phyloP scores from a whole-genome alignment of 2,329 filamentous ascomycete genomes.

The Ceratocystis smalleyi region DNA sequence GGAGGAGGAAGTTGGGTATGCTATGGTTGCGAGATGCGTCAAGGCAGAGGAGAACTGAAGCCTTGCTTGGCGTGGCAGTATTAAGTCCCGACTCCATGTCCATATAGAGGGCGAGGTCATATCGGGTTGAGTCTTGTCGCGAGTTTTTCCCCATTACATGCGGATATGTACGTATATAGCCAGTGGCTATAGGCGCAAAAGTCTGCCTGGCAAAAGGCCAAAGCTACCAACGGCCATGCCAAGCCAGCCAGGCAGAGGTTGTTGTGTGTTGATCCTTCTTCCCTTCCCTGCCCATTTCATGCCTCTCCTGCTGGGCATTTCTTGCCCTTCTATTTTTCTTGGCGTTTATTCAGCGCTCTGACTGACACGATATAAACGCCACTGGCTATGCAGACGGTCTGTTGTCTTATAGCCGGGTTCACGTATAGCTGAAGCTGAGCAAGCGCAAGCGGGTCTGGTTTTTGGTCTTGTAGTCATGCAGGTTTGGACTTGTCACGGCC shows the following conservation, averaged over 20 bases:
- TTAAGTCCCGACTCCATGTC: too few relatives aligned
- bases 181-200: background rate
- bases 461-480: background rate
- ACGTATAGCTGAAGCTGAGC: background rate
- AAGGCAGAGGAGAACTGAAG: too few relatives aligned
- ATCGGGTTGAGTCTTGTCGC: too few relatives aligned
- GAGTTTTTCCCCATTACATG: too few relatives aligned
- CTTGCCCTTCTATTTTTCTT: background rate
- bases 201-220: conserved; percentile 3
- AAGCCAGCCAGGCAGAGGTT: background rate
- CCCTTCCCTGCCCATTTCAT: background rate
- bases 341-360: background rate
- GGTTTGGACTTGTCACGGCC: too few relatives aligned
- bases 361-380: background rate
- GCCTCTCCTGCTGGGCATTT: background rate
- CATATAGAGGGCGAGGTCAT: too few relatives aligned
- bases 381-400: background rate
- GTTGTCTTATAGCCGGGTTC: background rate
- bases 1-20: background rate
- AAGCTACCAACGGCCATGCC: background rate
- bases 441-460: background rate
- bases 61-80: too few relatives aligned
- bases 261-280: background rate
- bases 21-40: background rate
- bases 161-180: too few relatives aligned